Evolutionary conservation across 2,329 filamentous ascomycete genomes (phyloP).

Genomic region (Aquanectria penicillioides): DNA sequence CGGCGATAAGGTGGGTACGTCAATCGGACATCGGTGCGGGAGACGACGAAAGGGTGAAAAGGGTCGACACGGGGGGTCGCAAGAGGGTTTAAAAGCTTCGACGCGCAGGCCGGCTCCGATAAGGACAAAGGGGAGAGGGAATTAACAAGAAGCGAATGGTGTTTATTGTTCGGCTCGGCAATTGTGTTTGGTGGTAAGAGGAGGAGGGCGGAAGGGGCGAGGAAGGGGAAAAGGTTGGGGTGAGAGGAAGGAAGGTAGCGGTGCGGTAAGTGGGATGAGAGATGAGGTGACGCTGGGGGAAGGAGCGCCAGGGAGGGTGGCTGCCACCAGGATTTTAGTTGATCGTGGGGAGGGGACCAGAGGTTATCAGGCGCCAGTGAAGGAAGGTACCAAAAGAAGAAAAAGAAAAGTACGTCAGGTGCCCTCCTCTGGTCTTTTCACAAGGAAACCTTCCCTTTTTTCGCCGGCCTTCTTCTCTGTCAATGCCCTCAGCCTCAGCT

Average conservation of each 20-base stretch:
- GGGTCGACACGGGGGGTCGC: not conserved
- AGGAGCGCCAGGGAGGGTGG: constrained; percentile 7
- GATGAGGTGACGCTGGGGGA: constrained; percentile 22
- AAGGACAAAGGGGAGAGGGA: not conserved
- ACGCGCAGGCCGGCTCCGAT: no score
- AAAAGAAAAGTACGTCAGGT: not conserved
- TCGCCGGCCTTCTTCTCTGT: no score
- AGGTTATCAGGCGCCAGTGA: not conserved
- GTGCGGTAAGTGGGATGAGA: constrained; percentile 23
- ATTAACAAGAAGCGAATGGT: not conserved
- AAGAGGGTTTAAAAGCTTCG: no score
- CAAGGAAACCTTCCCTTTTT: not conserved
- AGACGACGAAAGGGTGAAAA: constrained; percentile 13
- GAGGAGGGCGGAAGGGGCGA: not conserved
- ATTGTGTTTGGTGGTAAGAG: constrained; percentile 16
- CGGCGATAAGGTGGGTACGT: constrained; percentile 42
- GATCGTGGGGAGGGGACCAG: constrained; percentile 37
- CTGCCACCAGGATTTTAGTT: constrained; percentile 17
- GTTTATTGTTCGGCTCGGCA: not conserved
- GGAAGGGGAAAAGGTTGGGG: constrained; percentile 11
- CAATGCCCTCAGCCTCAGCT: constrained; percentile 9
- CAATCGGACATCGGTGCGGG: constrained; percentile 38
- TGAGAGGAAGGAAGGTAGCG: constrained; percentile 23
- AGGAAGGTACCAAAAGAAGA: constrained; percentile 7
- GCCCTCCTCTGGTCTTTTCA: not conserved